phyloP scores from a whole-genome alignment of 305 asterid species.

The Fraxinus sp. region DNA sequence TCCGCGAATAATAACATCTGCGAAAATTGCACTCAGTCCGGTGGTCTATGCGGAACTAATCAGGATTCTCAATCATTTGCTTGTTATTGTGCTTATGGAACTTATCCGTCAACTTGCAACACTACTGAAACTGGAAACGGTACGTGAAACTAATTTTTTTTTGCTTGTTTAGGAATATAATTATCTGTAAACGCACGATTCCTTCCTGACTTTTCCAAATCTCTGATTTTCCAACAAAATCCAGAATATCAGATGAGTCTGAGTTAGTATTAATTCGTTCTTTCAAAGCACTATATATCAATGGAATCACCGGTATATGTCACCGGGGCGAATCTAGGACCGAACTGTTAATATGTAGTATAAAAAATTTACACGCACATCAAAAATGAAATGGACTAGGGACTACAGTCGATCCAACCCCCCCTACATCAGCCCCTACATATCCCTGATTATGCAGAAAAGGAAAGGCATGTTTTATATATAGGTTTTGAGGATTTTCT shows the following conservation, averaged over 20 bases:
- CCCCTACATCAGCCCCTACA: too few relatives aligned
- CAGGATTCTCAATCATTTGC: slow-evolving; percentile 27
- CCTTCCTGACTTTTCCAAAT: not conserved
- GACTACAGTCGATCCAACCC: too few relatives aligned
- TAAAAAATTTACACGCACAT: too few relatives aligned
- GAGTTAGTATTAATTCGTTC: not conserved
- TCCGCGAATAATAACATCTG: slow-evolving; percentile 31
- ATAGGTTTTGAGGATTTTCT: not conserved
- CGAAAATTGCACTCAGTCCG: slow-evolving; percentile 31
- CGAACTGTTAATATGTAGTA: too few relatives aligned
- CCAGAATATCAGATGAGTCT: not conserved
- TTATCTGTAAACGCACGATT: not conserved
- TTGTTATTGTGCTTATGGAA: slow-evolving; percentile 43
- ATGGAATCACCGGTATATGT: not conserved
- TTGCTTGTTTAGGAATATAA: not conserved
- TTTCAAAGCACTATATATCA: not conserved
- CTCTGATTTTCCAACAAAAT: not conserved
- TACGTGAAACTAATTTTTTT: slow-evolving; percentile 1
- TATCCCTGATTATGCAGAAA: not conserved
- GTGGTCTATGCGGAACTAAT: slow-evolving; percentile 59
- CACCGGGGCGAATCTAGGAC: too few relatives aligned
- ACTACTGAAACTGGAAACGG: slow-evolving; percentile 10
- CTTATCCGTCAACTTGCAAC: slow-evolving; percentile 23
- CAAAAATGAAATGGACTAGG: too few relatives aligned
- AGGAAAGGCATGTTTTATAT: not conserved